A percentile compares a stretch with the other conserved stretches of the same genome.
Evolutionary conservation across 768 basidiomycete species (phyloP).

Genomic region (Cytidiella melzeri): DNA sequence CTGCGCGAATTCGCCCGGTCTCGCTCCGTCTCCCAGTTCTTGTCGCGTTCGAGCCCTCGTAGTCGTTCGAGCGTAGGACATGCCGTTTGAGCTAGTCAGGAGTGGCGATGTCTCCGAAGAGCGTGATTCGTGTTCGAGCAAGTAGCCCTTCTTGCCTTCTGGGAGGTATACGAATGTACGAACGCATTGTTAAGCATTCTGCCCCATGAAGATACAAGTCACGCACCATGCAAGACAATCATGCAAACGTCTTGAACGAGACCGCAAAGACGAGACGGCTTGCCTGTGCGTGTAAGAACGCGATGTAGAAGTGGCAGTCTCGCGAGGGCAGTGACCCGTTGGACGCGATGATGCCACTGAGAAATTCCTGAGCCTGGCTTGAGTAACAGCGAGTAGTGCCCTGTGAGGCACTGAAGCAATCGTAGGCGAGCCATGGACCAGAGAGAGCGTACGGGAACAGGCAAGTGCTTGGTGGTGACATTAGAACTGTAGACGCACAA

Average conservation of each 20-base stretch:
- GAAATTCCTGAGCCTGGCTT: conserved; percentile 72
- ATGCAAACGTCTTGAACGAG: no score
- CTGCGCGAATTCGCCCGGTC: conserved; percentile 58
- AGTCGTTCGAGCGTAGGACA: conserved; percentile 86
- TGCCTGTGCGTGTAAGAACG: conserved; percentile 26
- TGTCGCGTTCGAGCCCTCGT: conserved; percentile 52
- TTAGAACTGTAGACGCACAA: no score
- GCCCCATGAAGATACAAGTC: no score
- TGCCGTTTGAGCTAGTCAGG: conserved; percentile 69
- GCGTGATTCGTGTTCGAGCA: conserved; percentile 68
- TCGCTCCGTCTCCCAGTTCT: conserved; percentile 34
- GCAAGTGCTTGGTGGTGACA: conserved; percentile 25
- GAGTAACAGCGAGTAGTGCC: conserved; percentile 68
- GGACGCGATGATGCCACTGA: conserved; percentile 33
- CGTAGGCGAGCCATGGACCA: conserved; percentile 36
- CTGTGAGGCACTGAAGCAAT: conserved; percentile 60
- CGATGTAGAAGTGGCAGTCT: conserved; percentile 19
- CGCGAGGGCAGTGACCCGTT: conserved; percentile 16
- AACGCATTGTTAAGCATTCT: conserved; percentile 87
- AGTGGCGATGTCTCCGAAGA: conserved; percentile 56
- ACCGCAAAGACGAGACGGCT: not conserved
- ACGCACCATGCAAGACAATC: no score
- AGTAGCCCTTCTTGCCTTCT: conserved; percentile 45
- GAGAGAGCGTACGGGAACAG: conserved; percentile 35
- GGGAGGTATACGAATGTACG: conserved; percentile 56